These are phyloP conservation scores for Cnidoscolus chayamansa DNA, from an alignment of 441 rosid genomes.

Conservation along the genomic window DNA sequence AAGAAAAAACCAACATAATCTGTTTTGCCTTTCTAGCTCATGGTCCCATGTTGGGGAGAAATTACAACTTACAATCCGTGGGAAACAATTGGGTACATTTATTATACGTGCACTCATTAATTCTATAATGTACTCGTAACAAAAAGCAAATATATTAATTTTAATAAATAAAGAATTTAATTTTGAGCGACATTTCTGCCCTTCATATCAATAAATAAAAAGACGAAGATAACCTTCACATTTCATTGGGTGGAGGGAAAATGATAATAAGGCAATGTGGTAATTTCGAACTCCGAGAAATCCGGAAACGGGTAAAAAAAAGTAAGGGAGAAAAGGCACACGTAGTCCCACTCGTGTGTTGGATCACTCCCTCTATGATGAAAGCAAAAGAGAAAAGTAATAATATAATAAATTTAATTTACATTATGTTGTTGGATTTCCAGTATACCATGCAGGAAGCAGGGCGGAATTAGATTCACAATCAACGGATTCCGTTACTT, in stretches of 20 bases:
- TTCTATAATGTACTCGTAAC: too few relatives aligned
- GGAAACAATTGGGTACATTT: too few relatives aligned
- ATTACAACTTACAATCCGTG: too few relatives aligned
- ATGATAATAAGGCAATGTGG: neutral
- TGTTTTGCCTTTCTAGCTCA: neutral
- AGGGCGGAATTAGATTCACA: constrained; percentile 33
- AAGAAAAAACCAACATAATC: neutral
- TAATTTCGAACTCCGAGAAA: neutral
- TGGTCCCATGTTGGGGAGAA: neutral
- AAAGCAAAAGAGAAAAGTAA: too few relatives aligned
- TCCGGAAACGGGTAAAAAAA: neutral
- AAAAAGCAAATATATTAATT: too few relatives aligned
- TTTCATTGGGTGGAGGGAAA: neutral
- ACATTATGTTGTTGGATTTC: neutral
- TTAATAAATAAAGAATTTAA: too few relatives aligned
- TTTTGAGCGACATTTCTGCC: too few relatives aligned
- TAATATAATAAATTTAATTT: neutral
- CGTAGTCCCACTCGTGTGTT: constrained; percentile 9
- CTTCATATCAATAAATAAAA: neutral
- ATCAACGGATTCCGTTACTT: constrained; percentile 38
- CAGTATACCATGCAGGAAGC: constrained; percentile 33
- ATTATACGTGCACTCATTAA: too few relatives aligned
- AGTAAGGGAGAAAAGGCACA: neutral
- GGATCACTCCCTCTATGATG: neutral
- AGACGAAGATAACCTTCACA: constrained; percentile 16